Evolutionary conservation across 2,329 filamentous ascomycete species (phyloP).

Genomic region (Xylaria digitata): DNA sequence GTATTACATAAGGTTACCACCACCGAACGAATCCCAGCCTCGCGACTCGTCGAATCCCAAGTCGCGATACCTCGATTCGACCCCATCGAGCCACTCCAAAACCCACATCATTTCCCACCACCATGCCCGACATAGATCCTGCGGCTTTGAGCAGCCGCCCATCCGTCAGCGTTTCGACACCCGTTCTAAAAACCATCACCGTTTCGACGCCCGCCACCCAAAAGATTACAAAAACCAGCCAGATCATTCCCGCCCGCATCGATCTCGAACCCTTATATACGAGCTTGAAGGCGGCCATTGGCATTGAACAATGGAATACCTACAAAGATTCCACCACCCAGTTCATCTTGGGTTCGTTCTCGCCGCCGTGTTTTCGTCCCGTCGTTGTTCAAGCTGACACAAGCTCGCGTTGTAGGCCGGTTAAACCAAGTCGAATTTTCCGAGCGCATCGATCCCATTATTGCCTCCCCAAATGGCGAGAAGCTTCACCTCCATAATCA

Average conservation of each 20-base stretch:
- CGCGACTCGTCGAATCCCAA: constrained; percentile 30
- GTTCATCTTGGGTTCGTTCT: constrained; percentile 69
- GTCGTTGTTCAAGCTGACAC: constrained; percentile 46
- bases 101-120: constrained; percentile 36
- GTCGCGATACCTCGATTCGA: constrained; percentile 44
- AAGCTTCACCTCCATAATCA: constrained; percentile 75
- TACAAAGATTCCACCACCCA: constrained; percentile 73
- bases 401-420: constrained; percentile 59
- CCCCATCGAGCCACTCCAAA: constrained; percentile 38
- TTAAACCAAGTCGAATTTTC: constrained; percentile 72
- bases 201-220: constrained; percentile 61
- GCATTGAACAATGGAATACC: constrained; percentile 69
- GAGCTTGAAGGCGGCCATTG: constrained; percentile 69
- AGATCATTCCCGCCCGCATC: constrained; percentile 73
- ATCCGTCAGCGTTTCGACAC: constrained; percentile 67
- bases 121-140: constrained; percentile 77
- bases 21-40: constrained; percentile 30
- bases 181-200: constrained; percentile 69
- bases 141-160: constrained; percentile 72
- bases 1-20: background rate
- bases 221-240: constrained; percentile 69
- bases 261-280: constrained; percentile 74
- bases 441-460: constrained; percentile 68
- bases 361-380: background rate
- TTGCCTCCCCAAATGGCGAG: constrained; percentile 67